Evolutionary conservation across 2,329 filamentous ascomycete genomes (phyloP), one percentile per base, ranked within the genome.

Genomic region (Cercospora zeae-maydis): DNA sequence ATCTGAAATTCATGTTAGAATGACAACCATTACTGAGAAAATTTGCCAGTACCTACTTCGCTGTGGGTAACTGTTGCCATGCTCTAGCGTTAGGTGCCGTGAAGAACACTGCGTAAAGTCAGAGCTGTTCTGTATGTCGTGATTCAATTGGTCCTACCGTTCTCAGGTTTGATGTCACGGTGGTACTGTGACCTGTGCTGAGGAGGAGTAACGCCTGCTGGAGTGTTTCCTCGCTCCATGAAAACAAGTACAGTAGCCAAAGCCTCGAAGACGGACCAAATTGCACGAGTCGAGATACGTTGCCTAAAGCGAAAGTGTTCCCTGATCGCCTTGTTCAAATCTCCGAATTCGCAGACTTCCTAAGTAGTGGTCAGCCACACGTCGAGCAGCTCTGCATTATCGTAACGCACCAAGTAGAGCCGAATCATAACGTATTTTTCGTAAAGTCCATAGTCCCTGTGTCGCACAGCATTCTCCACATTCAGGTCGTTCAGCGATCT

Each of bases 131-230:
- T 10, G 19, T 14, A 10, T 11, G 11, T 24, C 9, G 13, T 19
- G 8, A 5, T 33, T 54, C 27, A 16, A 30, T 4, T 3, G 3
- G 10, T 4, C 51, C 31, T 31, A 54, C 51, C 11, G n/a, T 54
- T 54, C 9, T 33, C n/a, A 13, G 62, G 58, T 30, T 63, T 63
- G 33, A 63, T 37, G 27, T 63, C 62, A 3, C 37, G 52, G 34
- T 63, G 58, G 3, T 42, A 33, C 21, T 14, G n/a, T 21, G 42
- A n/a, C 14, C 27, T 31, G 3, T 14, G 27, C 8, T 36, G 19
- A 6, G 16, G 42, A 27, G 24, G 24, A 49, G 42, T 2, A 24
- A 1, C 21, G 9, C 33, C 14, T 31, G 13, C 16, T n/a, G 56
- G 56, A 8, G 49, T 13, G 14, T 33, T 31, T 10, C 62, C 62